A percentile compares a stretch with the other conserved stretches of the same genome.
Conservation (phyloP, 176 grass and related monocot species). For the Triticum urartu region DNA sequence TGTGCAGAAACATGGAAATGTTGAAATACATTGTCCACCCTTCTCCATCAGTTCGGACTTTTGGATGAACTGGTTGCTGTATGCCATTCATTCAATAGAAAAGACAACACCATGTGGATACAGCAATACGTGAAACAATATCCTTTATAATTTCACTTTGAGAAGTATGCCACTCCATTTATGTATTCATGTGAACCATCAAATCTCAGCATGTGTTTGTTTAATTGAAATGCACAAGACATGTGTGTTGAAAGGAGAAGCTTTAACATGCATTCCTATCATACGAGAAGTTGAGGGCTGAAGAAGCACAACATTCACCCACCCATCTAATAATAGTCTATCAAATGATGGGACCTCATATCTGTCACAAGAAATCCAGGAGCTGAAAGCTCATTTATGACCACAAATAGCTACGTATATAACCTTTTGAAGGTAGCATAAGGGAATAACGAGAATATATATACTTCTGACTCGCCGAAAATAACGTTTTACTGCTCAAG, state of each 20-base stretch:
- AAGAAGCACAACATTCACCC: not conserved
- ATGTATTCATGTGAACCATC: not conserved
- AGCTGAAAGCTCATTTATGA: slow-evolving; percentile 6
- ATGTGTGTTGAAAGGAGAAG: not conserved
- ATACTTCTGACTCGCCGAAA: not conserved
- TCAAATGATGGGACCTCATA: not conserved
- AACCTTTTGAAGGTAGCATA: not conserved
- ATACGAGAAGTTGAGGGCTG: not conserved
- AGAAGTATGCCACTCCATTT: not conserved
- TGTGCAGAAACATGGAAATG: not conserved
- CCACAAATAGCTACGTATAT: not conserved
- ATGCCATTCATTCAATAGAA: not conserved
- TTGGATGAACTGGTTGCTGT: not conserved
- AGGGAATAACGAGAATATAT: not conserved
- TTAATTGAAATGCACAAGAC: slow-evolving; percentile 2
- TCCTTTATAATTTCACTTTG: not conserved
- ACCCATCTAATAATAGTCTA: slow-evolving; percentile 14
- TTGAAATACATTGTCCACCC: not conserved
- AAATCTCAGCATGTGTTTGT: slow-evolving; percentile 13
- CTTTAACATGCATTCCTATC: not conserved
- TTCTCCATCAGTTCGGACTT: not conserved
- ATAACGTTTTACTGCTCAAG: not conserved
- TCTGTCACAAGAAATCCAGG: not conserved
- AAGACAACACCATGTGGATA: not conserved
- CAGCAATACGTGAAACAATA: not conserved